Percentiles rank a stretch among this genome's conserved stretches.
Conservation (phyloP, 768 basidiomycete genomes). For the Crepidotus variabilis region DNA sequence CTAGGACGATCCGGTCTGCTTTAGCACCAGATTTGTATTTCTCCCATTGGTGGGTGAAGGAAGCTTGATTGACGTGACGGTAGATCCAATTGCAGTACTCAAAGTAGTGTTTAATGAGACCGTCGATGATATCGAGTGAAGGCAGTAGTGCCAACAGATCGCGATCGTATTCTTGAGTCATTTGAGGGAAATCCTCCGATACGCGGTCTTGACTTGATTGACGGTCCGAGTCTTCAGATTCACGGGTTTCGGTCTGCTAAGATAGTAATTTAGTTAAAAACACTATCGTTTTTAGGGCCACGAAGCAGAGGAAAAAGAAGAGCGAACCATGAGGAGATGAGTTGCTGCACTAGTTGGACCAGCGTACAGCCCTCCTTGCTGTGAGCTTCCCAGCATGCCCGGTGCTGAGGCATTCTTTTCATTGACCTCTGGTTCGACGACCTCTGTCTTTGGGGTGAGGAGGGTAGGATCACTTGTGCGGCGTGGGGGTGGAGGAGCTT, state of each 20-base stretch:
- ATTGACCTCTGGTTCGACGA: slow-evolving; percentile 39
- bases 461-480: slow-evolving; percentile 32
- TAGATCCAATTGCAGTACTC: slow-evolving; percentile 89
- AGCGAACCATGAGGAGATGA: slow-evolving; percentile 58
- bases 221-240: slow-evolving; percentile 51
- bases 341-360: slow-evolving; percentile 77
- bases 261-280: slow-evolving; percentile 12
- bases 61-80: slow-evolving; percentile 64
- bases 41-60: slow-evolving; percentile 65
- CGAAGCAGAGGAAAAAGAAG: slow-evolving; percentile 9
- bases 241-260: slow-evolving; percentile 39
- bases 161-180: slow-evolving; percentile 60
- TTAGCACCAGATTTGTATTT: slow-evolving; percentile 66
- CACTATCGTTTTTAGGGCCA: background rate
- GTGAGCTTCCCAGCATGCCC: slow-evolving; percentile 64
- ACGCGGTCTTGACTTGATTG: slow-evolving; percentile 49
- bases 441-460: slow-evolving; percentile 52
- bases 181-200: slow-evolving; percentile 38
- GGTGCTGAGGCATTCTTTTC: slow-evolving; percentile 49
- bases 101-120: slow-evolving; percentile 73
- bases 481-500: slow-evolving; percentile 28
- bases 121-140: slow-evolving; percentile 63
- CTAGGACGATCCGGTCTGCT: slow-evolving; percentile 65
- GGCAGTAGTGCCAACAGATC: slow-evolving; percentile 71
- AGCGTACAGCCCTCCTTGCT: slow-evolving; percentile 67